phyloP scores from a whole-genome alignment of 805 yeast genomes.

The Candida sakaeoensis region DNA sequence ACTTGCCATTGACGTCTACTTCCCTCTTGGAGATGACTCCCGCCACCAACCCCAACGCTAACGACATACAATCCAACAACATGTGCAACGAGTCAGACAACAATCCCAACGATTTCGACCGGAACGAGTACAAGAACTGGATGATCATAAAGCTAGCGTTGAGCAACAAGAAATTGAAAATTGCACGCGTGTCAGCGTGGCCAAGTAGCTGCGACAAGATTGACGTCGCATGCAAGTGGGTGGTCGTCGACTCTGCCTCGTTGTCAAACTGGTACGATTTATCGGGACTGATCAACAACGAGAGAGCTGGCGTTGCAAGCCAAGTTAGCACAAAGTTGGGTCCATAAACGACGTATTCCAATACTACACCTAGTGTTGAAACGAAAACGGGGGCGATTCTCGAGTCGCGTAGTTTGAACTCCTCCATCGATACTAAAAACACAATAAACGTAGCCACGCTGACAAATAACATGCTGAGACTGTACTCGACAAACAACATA shows the following conservation, averaged over 20 bases:
- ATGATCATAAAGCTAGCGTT: constrained; percentile 93
- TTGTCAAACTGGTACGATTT: constrained; percentile 8
- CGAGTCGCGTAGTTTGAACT: constrained; percentile 16
- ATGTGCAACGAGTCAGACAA: constrained; percentile 92
- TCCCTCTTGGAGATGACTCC: constrained; percentile 48
- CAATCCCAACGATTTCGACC: constrained; percentile 88
- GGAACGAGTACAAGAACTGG: constrained; percentile 85
- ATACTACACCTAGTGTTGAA: constrained; percentile 14
- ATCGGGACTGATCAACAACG: constrained; percentile 21
- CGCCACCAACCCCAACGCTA: constrained; percentile 86
- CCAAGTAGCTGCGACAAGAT: constrained; percentile 29
- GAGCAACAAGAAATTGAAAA: constrained; percentile 78
- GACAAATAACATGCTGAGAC: constrained; percentile 20
- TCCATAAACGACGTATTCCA: constrained; percentile 21
- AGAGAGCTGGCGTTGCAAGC: too few relatives aligned
- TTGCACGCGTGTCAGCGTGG: constrained; percentile 73
- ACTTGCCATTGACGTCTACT: constrained; percentile 54
- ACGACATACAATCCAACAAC: constrained; percentile 91
- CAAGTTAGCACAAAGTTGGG: constrained; percentile 6
- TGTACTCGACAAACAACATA: constrained; percentile 7
- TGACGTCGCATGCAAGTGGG: neutral
- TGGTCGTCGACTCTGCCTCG: too few relatives aligned
- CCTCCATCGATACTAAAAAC: constrained; percentile 22
- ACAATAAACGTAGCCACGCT: constrained; percentile 23
- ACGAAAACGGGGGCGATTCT: constrained; percentile 15